A percentile compares a stretch with the other conserved stretches of the same genome.
Conservation (phyloP, 306 rosid genomes). For the Acacia crassicarpa region DNA sequence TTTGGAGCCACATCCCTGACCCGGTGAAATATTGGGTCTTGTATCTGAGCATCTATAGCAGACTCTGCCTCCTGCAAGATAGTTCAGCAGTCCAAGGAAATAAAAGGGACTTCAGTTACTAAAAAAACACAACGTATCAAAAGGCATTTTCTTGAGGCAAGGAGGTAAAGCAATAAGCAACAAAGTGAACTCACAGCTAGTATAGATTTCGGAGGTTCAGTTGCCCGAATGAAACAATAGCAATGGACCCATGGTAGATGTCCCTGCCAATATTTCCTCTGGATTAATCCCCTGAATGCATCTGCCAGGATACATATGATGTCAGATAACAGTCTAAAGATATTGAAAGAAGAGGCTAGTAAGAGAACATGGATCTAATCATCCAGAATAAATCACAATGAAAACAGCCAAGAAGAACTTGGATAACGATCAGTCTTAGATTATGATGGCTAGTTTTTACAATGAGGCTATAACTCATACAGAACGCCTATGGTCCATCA, state of each 20-base stretch:
- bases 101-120: not conserved
- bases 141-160: not conserved
- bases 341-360: not conserved
- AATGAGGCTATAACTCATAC: constrained; percentile 8
- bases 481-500: constrained; percentile 13
- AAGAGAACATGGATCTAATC: constrained; percentile 10
- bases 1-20: constrained; percentile 98
- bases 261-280: constrained; percentile 72
- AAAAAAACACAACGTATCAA: not conserved
- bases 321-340: constrained; percentile 24
- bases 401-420: constrained; percentile 7
- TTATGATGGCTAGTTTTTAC: constrained; percentile 2
- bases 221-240: constrained; percentile 87
- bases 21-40: constrained; percentile 66
- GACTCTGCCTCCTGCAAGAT: constrained; percentile 81
- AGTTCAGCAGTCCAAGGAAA: not conserved
- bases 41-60: constrained; percentile 62
- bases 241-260: constrained; percentile 89
- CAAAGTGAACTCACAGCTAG: constrained; percentile 61
- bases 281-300: constrained; percentile 66
- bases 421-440: constrained; percentile 26
- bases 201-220: constrained; percentile 67
- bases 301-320: constrained; percentile 45
- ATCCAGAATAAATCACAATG: constrained; percentile 3
- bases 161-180: not conserved